These are phyloP conservation scores for Aspergillus hiratsukae DNA, from an alignment of 2,329 filamentous ascomycete species.

Conservation along the genomic window DNA sequence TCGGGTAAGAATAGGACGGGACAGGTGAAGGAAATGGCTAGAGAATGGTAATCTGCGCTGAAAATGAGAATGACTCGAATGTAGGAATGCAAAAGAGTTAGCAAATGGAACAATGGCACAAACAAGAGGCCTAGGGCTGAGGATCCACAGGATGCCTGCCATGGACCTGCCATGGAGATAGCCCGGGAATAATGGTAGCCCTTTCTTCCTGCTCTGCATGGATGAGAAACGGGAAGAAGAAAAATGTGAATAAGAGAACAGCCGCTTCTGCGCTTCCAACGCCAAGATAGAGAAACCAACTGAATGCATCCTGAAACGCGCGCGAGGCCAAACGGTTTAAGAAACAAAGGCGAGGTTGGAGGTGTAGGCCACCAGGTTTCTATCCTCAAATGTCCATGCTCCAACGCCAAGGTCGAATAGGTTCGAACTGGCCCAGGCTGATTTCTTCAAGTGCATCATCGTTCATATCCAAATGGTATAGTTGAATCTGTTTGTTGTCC, in stretches of 20 bases:
- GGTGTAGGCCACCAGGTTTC: background rate
- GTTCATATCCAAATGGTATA: constrained; percentile 35
- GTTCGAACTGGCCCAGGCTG: constrained; percentile 28
- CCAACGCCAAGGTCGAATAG: constrained; percentile 38
- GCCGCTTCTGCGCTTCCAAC: constrained; percentile 11
- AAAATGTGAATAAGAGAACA: background rate
- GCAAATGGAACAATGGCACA: background rate
- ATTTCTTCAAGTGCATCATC: constrained; percentile 27
- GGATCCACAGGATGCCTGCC: background rate
- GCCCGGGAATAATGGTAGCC: background rate
- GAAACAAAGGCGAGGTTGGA: background rate
- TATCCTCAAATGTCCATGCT: constrained; percentile 40
- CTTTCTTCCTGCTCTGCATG: constrained; percentile 4
- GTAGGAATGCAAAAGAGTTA: constrained; percentile 2
- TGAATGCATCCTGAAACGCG: background rate
- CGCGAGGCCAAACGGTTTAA: constrained; percentile 1
- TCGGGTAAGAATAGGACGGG: background rate
- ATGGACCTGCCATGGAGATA: constrained; percentile 12
- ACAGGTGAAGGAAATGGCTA: constrained; percentile 1
- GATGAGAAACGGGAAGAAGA: constrained; percentile 1
- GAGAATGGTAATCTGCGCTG: constrained; percentile 7
- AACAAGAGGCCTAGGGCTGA: background rate
- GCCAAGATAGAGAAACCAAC: constrained; percentile 5
- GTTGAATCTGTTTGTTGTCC: constrained; percentile 31
- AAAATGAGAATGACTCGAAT: background rate